Evolutionary conservation across 768 basidiomycete genomes (phyloP).

Genomic region (Amylocystis lapponica): DNA sequence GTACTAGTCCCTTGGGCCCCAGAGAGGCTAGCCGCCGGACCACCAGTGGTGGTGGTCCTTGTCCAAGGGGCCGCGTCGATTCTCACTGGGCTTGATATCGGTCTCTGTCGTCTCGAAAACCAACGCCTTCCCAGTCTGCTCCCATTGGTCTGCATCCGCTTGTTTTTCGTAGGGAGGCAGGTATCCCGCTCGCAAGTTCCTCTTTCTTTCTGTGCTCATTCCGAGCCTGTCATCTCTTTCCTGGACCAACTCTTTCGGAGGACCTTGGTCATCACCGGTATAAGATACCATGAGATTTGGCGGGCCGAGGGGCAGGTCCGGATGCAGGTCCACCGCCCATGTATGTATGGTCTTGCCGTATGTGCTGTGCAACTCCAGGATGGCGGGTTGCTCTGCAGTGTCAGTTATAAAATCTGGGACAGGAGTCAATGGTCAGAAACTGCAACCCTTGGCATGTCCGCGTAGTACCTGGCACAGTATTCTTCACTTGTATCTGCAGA

Average conservation of each 20-base stretch:
- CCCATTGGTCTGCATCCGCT: constrained; percentile 33
- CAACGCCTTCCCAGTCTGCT: constrained; percentile 28
- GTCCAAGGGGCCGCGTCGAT: not conserved
- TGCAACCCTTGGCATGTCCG: not conserved
- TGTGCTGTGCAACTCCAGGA: constrained; percentile 40
- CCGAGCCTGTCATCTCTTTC: constrained; percentile 29
- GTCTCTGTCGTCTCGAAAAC: constrained; percentile 27
- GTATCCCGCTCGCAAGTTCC: constrained; percentile 30
- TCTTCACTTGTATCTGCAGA: constrained; percentile 28
- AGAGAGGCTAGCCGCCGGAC: not conserved
- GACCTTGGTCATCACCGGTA: constrained; percentile 30
- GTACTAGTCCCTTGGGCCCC: too few species aligned
- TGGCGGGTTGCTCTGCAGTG: constrained; percentile 31
- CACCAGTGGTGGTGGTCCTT: not conserved
- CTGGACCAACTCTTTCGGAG: constrained; percentile 25
- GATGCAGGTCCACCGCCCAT: constrained; percentile 33
- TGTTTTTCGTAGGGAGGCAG: constrained; percentile 33
- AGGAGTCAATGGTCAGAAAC: not conserved
- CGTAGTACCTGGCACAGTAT: constrained; percentile 19
- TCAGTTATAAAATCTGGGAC: constrained; percentile 27
- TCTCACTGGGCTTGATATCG: not conserved
- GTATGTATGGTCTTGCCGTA: constrained; percentile 43
- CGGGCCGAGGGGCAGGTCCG: constrained; percentile 39
- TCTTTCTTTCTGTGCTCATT: constrained; percentile 30
- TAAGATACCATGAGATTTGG: constrained; percentile 44